A percentile compares a stretch with the other conserved stretches of the same genome.
phyloP scores from a whole-genome alignment of 1,284 basidiomycete genomes.

The Inonotus obliquus region DNA sequence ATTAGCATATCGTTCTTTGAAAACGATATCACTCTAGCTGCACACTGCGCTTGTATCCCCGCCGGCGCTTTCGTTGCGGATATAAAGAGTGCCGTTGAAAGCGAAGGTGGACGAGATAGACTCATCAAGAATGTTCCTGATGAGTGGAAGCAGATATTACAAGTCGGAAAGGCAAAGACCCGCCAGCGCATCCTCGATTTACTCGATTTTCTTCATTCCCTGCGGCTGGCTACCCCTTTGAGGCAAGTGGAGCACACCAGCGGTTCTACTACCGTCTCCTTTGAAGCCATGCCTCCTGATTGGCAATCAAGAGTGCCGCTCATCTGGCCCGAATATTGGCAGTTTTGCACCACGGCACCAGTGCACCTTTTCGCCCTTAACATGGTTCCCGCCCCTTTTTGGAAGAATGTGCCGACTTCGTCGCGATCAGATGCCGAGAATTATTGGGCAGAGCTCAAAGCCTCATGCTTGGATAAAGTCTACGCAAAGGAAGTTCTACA shows the following conservation, averaged over 20 bases:
- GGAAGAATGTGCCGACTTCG: slow-evolving; percentile 40
- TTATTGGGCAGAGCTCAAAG: slow-evolving; percentile 56
- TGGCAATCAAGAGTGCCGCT: slow-evolving; percentile 28
- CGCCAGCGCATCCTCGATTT: slow-evolving; percentile 56
- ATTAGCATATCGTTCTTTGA: slow-evolving; percentile 52
- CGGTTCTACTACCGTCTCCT: slow-evolving; percentile 36
- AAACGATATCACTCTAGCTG: slow-evolving; percentile 51
- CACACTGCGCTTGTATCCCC: slow-evolving; percentile 59
- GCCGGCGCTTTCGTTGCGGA: slow-evolving; percentile 47
- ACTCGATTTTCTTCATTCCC: slow-evolving; percentile 48
- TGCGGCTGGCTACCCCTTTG: slow-evolving; percentile 55
- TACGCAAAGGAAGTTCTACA: slow-evolving; percentile 25
- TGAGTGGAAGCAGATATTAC: slow-evolving; percentile 43
- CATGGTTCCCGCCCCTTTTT: slow-evolving; percentile 48
- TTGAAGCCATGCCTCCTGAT: slow-evolving; percentile 34
- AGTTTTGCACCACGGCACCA: slow-evolving; percentile 47
- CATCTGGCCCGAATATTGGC: slow-evolving; percentile 56
- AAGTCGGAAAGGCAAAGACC: slow-evolving; percentile 51
- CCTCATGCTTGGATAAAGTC: slow-evolving; percentile 36
- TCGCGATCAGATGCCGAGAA: slow-evolving; percentile 34
- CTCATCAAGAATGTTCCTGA: slow-evolving; percentile 47
- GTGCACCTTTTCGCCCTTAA: slow-evolving; percentile 55
- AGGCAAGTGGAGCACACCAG: slow-evolving; percentile 36
- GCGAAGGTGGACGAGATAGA: slow-evolving; percentile 41
- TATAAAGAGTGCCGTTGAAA: slow-evolving; percentile 42